Percentiles rank a stretch among this genome's conserved stretches.
These are phyloP conservation scores for Ophiostoma montium DNA, from an alignment of 2,329 filamentous ascomycete genomes.

Conservation along the genomic window DNA sequence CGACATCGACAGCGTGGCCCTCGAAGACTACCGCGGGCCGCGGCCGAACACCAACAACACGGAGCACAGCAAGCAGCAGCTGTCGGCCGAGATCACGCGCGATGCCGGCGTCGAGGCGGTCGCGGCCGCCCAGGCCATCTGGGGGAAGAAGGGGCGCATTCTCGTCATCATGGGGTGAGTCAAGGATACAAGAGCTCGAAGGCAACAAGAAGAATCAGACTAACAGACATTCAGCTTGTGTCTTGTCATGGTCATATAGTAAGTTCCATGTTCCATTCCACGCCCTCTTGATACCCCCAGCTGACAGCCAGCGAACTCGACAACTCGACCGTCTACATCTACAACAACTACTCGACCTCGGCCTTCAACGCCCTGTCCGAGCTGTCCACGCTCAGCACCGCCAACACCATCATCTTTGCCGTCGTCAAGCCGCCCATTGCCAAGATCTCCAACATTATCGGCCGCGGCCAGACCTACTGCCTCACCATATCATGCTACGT, in stretches of 20 bases:
- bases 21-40: no score
- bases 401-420: conserved; percentile 27
- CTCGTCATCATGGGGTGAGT: not conserved
- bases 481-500: conserved; percentile 39
- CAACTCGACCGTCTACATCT: conserved; percentile 19
- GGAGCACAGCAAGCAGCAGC: not conserved
- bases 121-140: not conserved
- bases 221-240: not conserved
- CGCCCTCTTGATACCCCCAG: no score
- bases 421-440: conserved; percentile 47
- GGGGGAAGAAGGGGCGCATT: not conserved
- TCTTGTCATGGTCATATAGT: conserved; percentile 1
- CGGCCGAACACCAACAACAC: not conserved
- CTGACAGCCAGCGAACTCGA: conserved; percentile 16
- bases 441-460: conserved; percentile 48
- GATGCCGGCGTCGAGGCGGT: not conserved
- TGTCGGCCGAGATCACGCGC: not conserved
- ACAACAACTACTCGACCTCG: conserved; percentile 21
- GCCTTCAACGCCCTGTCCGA: conserved; percentile 19
- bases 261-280: not conserved
- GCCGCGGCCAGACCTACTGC: conserved; percentile 39
- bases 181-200: no score
- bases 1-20: not conserved
- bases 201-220: not conserved
- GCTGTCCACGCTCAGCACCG: conserved; percentile 19